These are phyloP conservation scores for Amanita pallidorosea DNA, from an alignment of 768 basidiomycete genomes.

Conservation along the genomic window DNA sequence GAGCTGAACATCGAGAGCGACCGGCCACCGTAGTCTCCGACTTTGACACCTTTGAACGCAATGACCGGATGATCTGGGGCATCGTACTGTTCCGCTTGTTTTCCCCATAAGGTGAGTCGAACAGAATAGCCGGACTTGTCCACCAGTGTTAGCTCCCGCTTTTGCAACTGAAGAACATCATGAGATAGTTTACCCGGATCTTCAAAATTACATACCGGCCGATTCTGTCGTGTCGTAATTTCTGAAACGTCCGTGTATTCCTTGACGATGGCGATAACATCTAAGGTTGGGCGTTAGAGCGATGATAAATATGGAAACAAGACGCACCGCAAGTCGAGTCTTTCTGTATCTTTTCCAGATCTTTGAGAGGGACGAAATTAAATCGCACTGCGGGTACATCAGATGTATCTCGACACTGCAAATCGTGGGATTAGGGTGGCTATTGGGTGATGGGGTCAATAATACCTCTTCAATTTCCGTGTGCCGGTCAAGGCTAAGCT, in stretches of 20 bases:
- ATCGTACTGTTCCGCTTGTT: conserved; percentile 78
- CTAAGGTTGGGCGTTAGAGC: conserved; percentile 26
- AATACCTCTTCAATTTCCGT: conserved; percentile 81
- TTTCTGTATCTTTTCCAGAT: conserved; percentile 54
- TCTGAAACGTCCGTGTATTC: conserved; percentile 59
- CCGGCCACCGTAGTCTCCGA: conserved; percentile 86
- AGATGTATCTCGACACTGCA: conserved; percentile 67
- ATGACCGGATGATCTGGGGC: conserved; percentile 55
- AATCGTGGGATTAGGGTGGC: not conserved
- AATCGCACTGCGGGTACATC: conserved; percentile 79
- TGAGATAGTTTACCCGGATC: not conserved
- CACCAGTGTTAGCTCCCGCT: conserved; percentile 84
- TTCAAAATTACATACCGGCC: conserved; percentile 23
- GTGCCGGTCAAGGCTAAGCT: conserved; percentile 73
- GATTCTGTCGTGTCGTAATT: conserved; percentile 57
- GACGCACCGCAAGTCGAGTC: conserved; percentile 74
- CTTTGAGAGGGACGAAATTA: conserved; percentile 59
- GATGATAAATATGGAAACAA: conserved; percentile 2
- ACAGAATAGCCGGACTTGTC: conserved; percentile 73
- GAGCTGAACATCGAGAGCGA: conserved; percentile 76
- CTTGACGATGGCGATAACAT: conserved; percentile 82
- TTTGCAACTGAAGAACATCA: conserved; percentile 46
- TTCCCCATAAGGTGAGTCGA: conserved; percentile 91
- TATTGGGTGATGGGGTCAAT: not conserved
- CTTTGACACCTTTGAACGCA: conserved; percentile 90